Base-by-base conservation (phyloP, 2,329 filamentous ascomycete genomes). In the Acrocalymma vagum region DNA sequence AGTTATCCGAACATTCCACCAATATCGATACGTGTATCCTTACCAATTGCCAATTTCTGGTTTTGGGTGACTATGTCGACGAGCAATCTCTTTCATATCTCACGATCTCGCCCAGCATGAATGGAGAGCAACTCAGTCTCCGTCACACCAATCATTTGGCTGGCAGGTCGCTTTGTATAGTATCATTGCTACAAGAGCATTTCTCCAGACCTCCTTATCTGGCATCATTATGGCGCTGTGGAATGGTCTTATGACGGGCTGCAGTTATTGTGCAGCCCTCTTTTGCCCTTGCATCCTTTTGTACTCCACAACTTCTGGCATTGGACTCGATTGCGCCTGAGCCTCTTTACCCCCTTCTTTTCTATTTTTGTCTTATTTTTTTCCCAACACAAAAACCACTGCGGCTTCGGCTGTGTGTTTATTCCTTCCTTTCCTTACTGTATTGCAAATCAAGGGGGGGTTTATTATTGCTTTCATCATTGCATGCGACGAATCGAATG, bases 131-230 rank as follows among this genome's bases (percentile, higher is more conserved):
- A 51, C 51, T 48, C 38, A 30, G 28, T 39, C 42, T 48, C 42
- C 38, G 43, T 37, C 38, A 40, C 37, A 43, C 39, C 44, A 23
- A 42, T 50, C 29, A 29, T 45, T 47, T 41, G 45, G 40, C 44
- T 42, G 50, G 51, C 55, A 55, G 49, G 48, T 57, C 41, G 53
- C 47, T 50, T 61, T 68, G 65, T 69, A 67, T 63, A 68, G 56
- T 68, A 69, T 55, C 46, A 46, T 44, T 47, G 46, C 56, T 43
- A 53, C 48, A 61, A 47, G 48, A 63, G 60, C 60, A 66, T 65
- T 48, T 43, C 48, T 52, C 45, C 53, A 58, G 56, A 63, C 62
- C 63, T 40, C 49, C 54, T 53, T 37, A 46, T 53, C 53, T 34
- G 38, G 60, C 62, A 65, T 67, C 51, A 29, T 51, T 43, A 46